phyloP scores from a whole-genome alignment of 2,329 filamentous ascomycete genomes.

The Neobulgaria alba region DNA sequence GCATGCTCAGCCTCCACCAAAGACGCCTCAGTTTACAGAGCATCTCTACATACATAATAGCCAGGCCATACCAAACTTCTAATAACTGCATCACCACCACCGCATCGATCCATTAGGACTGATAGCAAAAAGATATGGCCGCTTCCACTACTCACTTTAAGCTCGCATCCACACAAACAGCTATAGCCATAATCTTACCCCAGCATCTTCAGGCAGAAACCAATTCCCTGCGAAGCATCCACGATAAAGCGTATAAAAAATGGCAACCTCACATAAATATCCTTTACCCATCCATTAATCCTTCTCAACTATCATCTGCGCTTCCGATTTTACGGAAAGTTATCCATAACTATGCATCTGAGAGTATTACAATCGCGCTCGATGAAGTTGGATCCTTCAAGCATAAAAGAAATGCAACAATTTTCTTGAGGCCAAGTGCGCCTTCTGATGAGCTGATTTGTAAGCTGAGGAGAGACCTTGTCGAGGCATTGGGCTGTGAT shows the following conservation, averaged over 20 bases:
- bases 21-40: no score
- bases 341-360: constrained; percentile 32
- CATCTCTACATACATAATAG: no score
- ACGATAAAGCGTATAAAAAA: constrained; percentile 51
- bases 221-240: constrained; percentile 48
- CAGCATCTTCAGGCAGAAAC: constrained; percentile 37
- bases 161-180: constrained; percentile 45
- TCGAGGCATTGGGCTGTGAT: constrained; percentile 7
- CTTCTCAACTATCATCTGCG: constrained; percentile 34
- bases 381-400: constrained; percentile 9
- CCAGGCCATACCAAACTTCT: no score
- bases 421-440: constrained; percentile 11
- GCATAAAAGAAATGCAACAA: constrained; percentile 14
- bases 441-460: constrained; percentile 6
- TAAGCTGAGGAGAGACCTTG: constrained; percentile 7
- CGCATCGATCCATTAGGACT: no score
- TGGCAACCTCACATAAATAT: constrained; percentile 63
- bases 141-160: no score
- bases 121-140: no score
- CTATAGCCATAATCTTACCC: constrained; percentile 52
- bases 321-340: constrained; percentile 29
- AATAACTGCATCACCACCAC: no score
- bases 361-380: constrained; percentile 9
- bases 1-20: no score
- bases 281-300: constrained; percentile 54